Base-by-base conservation (phyloP, 805 yeast species). In the Kodamaea kakaduensis region DNA sequence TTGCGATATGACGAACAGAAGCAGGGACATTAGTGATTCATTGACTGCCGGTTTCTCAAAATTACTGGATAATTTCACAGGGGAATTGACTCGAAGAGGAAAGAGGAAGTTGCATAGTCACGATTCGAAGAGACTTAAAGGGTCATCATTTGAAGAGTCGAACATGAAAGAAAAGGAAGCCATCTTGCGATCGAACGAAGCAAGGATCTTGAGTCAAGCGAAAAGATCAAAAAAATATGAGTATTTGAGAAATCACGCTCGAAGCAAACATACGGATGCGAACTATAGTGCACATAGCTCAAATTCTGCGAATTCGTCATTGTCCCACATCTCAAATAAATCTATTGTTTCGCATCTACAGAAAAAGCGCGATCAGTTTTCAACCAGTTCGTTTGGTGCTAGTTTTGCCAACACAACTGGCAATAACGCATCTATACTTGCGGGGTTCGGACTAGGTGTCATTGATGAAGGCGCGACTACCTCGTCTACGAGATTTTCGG, bases 401-500 rank as follows among this genome's bases (percentile, higher is more conserved):
- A 24, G 31, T 17, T 36, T 44, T 9, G 40, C 50, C 2, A 42
- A 46, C 32, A 43, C 47, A 12, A 47, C 58, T 6, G 36, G 43
- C 24, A 46, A 46, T 25, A 52, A 54, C 34, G 49, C 48, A 5
- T 60, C 69, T 6, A 52, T 58, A 9, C 44, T 66, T 25, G 50
- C 58, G 9, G 61, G 61, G 7, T 55, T 60, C 42, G 68, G 64
- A 5, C 52, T 50, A 27, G 69, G 67, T 4, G 54, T 64, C 2
- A 41, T 61, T 1, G 68, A 59, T 36, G 68, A 60, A 35, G 62
- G 69, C 36, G 59, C 68, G 0, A 69, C 69, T 4, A 46, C 46
- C 24, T 51, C 46, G 7, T 54, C 67, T 2, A 66, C 63, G 10
- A 29, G 35, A 6, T 20, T 37, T 5, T 40, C 20, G 17, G 17